Evolutionary conservation across 768 basidiomycete species (phyloP).

Genomic region (Termitomyces heimii): DNA sequence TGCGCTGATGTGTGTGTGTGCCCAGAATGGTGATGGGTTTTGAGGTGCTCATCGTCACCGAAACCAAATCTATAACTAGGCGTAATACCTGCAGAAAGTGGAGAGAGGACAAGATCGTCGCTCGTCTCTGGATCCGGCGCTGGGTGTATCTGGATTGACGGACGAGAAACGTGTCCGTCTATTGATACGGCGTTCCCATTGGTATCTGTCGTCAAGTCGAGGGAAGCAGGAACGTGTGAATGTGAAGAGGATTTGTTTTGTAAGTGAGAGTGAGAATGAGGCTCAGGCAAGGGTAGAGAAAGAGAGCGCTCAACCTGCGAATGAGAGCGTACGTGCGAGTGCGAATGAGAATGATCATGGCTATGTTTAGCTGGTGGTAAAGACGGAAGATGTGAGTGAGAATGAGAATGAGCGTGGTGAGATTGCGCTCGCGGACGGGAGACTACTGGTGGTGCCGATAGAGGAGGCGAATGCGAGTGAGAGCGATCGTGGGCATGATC

Average conservation of each 20-base stretch:
- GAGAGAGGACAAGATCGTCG: conserved; percentile 13
- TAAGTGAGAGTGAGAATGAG: conserved; percentile 17
- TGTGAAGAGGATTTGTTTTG: conserved; percentile 23
- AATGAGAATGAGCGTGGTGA: conserved; percentile 22
- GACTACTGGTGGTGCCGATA: not conserved
- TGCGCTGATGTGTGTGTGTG: conserved; percentile 46
- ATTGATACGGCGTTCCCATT: conserved; percentile 14
- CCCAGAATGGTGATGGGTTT: conserved; percentile 34
- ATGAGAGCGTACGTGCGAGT: conserved; percentile 13
- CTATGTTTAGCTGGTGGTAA: not conserved
- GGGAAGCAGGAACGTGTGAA: conserved; percentile 14
- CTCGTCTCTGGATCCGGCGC: conserved; percentile 8
- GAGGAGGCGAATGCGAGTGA: conserved; percentile 21
- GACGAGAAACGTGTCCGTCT: conserved; percentile 32
- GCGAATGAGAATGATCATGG: conserved; percentile 8
- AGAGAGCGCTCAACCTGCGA: conserved; percentile 22
- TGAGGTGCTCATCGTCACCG: conserved; percentile 46
- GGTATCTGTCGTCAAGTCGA: conserved; percentile 10
- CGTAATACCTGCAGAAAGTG: conserved; percentile 35
- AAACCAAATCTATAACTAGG: conserved; percentile 53
- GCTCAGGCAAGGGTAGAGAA: conserved; percentile 18
- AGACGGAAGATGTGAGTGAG: conserved; percentile 13
- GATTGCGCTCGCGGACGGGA: conserved; percentile 14
- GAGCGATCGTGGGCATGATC: conserved; percentile 16
- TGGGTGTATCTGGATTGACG: conserved; percentile 32